Evolutionary conservation across 257 asterid genomes (phyloP).

Genomic region (Nemophila menziesii): DNA sequence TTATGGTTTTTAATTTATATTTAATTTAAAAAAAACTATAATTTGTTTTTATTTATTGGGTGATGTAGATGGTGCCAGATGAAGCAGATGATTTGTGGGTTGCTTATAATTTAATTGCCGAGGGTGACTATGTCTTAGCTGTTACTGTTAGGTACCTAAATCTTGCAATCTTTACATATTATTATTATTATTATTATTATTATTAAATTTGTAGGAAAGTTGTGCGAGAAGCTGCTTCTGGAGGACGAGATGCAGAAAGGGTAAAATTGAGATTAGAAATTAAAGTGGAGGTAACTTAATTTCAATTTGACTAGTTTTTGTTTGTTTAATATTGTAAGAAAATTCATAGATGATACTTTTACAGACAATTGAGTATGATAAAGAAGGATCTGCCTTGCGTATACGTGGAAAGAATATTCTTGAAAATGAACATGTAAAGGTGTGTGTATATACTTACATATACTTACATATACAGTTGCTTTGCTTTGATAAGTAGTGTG

Average conservation of each 20-base stretch:
- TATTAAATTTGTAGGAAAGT: slow-evolving; percentile 50
- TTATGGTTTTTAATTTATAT: not conserved
- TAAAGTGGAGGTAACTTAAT: slow-evolving; percentile 49
- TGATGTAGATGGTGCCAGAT: slow-evolving; percentile 67
- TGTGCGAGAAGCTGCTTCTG: slow-evolving; percentile 86
- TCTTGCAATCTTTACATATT: not conserved
- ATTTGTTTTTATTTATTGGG: not conserved
- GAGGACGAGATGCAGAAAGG: slow-evolving; percentile 83
- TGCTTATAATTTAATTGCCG: slow-evolving; percentile 66
- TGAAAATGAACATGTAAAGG: slow-evolving; percentile 95
- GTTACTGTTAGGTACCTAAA: slow-evolving; percentile 56
- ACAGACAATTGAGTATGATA: slow-evolving; percentile 77
- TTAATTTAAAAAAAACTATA: not conserved
- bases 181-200: not conserved
- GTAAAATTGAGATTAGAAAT: slow-evolving; percentile 74
- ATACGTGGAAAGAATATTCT: slow-evolving; percentile 84
- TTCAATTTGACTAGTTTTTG: not conserved
- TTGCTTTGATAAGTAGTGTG: slow-evolving; percentile 4
- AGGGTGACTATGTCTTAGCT: slow-evolving; percentile 64
- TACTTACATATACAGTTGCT: too few relatives aligned
- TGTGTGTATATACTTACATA: slow-evolving; percentile 16
- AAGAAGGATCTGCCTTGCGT: slow-evolving; percentile 87
- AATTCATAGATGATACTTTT: not conserved
- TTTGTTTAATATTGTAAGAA: not conserved
- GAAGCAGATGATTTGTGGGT: slow-evolving; percentile 93